A percentile compares a stretch with the other conserved stretches of the same genome.
phyloP scores from a whole-genome alignment of 352 stramenopile species.

The Pythium aphanidermatum region DNA sequence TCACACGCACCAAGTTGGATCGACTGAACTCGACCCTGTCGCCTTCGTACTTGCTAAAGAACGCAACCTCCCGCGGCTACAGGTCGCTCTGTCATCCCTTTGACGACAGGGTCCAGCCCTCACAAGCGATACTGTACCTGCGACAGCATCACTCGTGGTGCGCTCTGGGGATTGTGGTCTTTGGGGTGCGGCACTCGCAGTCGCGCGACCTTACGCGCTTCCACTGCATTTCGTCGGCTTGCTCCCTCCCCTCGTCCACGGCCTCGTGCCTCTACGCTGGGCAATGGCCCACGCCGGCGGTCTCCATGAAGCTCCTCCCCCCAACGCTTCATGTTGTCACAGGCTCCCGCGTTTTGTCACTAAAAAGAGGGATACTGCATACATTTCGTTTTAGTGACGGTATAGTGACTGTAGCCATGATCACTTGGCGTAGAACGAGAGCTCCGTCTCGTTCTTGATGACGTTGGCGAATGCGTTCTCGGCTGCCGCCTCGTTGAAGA shows the following conservation, averaged over 20 bases:
- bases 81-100: background rate
- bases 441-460: slow-evolving; percentile 70
- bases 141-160: slow-evolving; percentile 15
- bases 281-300: no score
- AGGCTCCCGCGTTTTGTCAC: no score
- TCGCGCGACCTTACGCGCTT: background rate
- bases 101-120: no score
- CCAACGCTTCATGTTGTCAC: no score
- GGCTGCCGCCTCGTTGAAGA: slow-evolving; percentile 71
- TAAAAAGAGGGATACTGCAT: no score
- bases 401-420: no score
- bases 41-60: slow-evolving; percentile 55
- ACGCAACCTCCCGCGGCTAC: slow-evolving; percentile 54
- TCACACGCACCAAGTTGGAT: slow-evolving; percentile 61
- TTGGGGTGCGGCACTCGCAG: slow-evolving; percentile 16
- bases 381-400: no score
- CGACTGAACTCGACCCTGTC: slow-evolving; percentile 44
- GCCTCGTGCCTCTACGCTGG: background rate
- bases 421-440: slow-evolving; percentile 73
- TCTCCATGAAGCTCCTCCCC: no score
- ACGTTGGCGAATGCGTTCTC: slow-evolving; percentile 70
- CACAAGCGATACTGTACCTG: slow-evolving; percentile 16
- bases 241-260: background rate
- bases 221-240: background rate
- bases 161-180: background rate